Evolutionary conservation across 306 rosid genomes (phyloP).

Genomic region (Gleditsia sinensis): DNA sequence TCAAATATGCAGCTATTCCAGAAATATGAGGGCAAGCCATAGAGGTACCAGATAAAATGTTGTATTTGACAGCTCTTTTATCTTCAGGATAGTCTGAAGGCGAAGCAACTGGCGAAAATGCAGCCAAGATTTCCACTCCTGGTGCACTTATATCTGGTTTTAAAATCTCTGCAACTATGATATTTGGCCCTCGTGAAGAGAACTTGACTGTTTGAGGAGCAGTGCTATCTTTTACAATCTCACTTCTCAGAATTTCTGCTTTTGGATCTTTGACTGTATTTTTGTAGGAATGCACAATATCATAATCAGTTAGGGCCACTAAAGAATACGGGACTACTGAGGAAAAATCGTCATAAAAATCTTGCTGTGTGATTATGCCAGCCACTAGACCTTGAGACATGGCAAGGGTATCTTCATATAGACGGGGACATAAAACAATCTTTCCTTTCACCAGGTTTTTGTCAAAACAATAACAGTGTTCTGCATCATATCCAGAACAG

Average conservation of each 20-base stretch:
- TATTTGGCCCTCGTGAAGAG: constrained; percentile 49
- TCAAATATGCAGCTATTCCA: constrained; percentile 39
- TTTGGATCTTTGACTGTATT: not conserved
- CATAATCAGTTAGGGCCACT: not conserved
- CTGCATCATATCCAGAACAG: not conserved
- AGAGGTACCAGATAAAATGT: constrained; percentile 31
- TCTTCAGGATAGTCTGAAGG: not conserved
- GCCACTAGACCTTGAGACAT: constrained; percentile 29
- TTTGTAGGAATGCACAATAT: not conserved
- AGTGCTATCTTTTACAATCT: not conserved
- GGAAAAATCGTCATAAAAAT: not conserved
- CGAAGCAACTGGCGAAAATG: constrained; percentile 28
- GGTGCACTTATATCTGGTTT: constrained; percentile 49
- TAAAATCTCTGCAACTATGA: constrained; percentile 12
- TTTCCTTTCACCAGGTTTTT: constrained; percentile 36
- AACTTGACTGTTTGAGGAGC: constrained; percentile 32
- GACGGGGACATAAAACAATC: constrained; percentile 35
- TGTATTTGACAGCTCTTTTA: constrained; percentile 27
- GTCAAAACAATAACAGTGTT: not conserved
- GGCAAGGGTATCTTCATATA: not conserved
- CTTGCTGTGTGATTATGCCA: not conserved
- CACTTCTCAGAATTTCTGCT: constrained; percentile 19
- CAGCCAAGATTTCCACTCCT: constrained; percentile 36
- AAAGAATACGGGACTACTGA: constrained; percentile 13
- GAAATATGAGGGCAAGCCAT: constrained; percentile 50